phyloP scores from a whole-genome alignment of 768 basidiomycete species.

The Phlebiopsis flavidoalba region DNA sequence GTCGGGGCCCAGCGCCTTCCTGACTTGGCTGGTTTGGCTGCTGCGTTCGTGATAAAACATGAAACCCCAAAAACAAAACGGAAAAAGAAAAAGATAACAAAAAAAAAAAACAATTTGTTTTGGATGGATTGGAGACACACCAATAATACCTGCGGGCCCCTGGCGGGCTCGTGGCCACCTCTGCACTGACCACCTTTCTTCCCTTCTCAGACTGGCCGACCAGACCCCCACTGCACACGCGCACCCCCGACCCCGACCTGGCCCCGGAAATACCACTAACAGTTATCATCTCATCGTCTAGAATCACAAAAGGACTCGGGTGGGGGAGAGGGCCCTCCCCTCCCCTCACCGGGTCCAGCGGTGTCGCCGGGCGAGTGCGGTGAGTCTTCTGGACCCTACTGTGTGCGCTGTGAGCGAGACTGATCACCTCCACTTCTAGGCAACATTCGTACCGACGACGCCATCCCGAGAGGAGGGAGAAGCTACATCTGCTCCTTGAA shows the following conservation, averaged over 20 bases:
- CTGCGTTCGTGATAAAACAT: too few relatives aligned
- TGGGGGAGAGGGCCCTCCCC: not conserved
- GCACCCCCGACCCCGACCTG: not conserved
- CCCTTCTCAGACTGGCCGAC: not conserved
- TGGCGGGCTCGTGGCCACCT: not conserved
- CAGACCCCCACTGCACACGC: not conserved
- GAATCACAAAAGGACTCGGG: not conserved
- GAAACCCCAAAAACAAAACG: too few relatives aligned
- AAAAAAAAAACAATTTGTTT: too few relatives aligned
- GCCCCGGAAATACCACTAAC: too few relatives aligned
- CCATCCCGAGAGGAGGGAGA: slow-evolving; percentile 3
- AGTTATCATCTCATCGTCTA: too few relatives aligned
- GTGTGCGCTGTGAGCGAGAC: not conserved
- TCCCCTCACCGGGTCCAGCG: not conserved
- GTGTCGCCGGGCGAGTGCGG: not conserved
- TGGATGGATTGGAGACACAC: too few relatives aligned
- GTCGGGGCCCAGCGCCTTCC: too few relatives aligned
- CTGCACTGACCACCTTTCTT: not conserved
- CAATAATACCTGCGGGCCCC: too few relatives aligned
- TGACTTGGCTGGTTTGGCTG: too few relatives aligned
- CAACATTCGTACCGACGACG: not conserved
- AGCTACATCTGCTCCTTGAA: not conserved
- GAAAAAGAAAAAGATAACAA: too few relatives aligned
- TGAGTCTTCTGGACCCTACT: not conserved
- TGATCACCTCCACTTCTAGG: not conserved